Conservation (phyloP, 495 filamentous ascomycete genomes). For the Massariosphaeria phaeospora region DNA sequence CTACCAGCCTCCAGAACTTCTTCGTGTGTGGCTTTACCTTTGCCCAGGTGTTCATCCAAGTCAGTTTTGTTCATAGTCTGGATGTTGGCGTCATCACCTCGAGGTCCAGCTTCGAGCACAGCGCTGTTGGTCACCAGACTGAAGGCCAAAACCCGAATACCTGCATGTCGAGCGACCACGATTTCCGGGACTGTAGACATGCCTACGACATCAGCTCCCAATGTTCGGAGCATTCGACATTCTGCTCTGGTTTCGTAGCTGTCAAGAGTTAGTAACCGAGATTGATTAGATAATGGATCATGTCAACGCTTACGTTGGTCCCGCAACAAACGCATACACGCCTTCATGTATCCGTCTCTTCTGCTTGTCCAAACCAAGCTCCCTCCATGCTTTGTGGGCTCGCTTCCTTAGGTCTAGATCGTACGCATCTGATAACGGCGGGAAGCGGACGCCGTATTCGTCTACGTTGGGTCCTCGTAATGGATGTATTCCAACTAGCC, state of each 20-base stretch:
- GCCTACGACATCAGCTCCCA: slow-evolving; percentile 70
- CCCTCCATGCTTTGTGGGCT: slow-evolving; percentile 58
- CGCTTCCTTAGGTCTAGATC: slow-evolving; percentile 61
- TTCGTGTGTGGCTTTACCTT: slow-evolving; percentile 66
- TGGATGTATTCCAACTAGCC: slow-evolving; percentile 63
- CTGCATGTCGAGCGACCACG: slow-evolving; percentile 66
- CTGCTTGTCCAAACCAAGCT: slow-evolving; percentile 41
- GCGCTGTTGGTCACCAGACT: slow-evolving; percentile 74
- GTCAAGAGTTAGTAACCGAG: slow-evolving; percentile 12
- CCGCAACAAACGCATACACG: slow-evolving; percentile 68
- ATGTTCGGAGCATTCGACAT: slow-evolving; percentile 61
- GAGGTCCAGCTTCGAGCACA: slow-evolving; percentile 58
- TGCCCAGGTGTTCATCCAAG: slow-evolving; percentile 52
- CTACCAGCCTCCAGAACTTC: slow-evolving; percentile 65
- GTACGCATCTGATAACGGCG: slow-evolving; percentile 70
- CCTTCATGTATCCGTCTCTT: slow-evolving; percentile 61
- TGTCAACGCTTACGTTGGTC: slow-evolving; percentile 54
- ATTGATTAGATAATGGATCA: background rate
- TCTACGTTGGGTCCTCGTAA: slow-evolving; percentile 67
- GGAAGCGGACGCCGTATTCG: slow-evolving; percentile 65
- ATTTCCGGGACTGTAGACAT: slow-evolving; percentile 80
- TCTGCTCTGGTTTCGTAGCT: slow-evolving; percentile 75
- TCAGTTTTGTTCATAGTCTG: slow-evolving; percentile 44
- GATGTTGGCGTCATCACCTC: slow-evolving; percentile 51
- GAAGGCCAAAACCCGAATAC: slow-evolving; percentile 64